These are phyloP conservation scores for Fusarium sp. DNA, from an alignment of 2,329 filamentous ascomycete genomes.

Conservation along the genomic window DNA sequence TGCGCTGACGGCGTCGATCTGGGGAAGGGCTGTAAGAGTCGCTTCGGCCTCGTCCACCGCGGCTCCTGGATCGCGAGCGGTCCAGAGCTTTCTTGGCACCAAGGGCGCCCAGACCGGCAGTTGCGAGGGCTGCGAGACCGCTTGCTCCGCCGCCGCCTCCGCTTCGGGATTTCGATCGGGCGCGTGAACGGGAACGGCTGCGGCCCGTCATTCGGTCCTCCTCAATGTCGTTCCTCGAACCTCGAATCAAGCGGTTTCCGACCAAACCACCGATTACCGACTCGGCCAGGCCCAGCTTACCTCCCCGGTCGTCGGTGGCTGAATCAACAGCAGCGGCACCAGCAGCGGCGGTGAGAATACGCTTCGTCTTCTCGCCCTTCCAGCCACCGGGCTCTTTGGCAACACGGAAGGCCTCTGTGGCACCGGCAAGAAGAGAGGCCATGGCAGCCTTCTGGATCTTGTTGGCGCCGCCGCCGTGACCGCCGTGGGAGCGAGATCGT, in stretches of 20 bases:
- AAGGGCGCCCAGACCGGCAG: constrained; percentile 73
- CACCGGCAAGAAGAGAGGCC: constrained; percentile 90
- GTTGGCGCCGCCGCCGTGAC: constrained; percentile 60
- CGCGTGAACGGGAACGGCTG: constrained; percentile 79
- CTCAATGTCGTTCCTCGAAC: constrained; percentile 77
- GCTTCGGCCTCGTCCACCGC: constrained; percentile 67
- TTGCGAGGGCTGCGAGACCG: constrained; percentile 75
- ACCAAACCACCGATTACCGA: constrained; percentile 91
- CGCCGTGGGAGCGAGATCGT: constrained; percentile 67
- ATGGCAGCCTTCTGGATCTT: constrained; percentile 90
- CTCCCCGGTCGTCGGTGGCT: constrained; percentile 79
- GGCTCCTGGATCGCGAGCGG: constrained; percentile 69
- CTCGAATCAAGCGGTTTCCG: constrained; percentile 88
- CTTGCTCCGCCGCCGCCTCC: constrained; percentile 58
- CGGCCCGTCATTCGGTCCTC: constrained; percentile 73
- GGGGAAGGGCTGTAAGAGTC: constrained; percentile 62
- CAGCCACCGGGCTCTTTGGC: constrained; percentile 91
- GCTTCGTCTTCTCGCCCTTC: constrained; percentile 93
- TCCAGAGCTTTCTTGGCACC: constrained; percentile 73
- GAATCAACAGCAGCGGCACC: constrained; percentile 91
- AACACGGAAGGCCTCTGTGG: constrained; percentile 91
- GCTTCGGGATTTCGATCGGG: constrained; percentile 68
- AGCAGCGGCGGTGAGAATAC: constrained; percentile 88
- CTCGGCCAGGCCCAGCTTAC: constrained; percentile 88
- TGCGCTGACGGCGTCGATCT: constrained; percentile 61